phyloP scores from a whole-genome alignment of 345 rosid species.

The Syzygium aromaticum region DNA sequence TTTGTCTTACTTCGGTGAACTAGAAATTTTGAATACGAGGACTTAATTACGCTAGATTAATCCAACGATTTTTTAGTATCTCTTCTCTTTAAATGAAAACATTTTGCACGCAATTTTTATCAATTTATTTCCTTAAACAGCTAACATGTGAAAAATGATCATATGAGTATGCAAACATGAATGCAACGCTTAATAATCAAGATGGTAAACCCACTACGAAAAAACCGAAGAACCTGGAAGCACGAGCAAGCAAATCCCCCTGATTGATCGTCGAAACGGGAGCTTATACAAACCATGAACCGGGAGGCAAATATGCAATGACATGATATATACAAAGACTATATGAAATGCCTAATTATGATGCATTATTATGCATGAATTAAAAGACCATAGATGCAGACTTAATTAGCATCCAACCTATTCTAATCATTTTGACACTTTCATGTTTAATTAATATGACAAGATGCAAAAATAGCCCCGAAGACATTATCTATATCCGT shows the following conservation, averaged over 20 bases:
- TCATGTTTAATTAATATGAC: background rate
- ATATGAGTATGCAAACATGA: background rate
- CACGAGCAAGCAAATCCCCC: background rate
- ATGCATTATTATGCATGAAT: background rate
- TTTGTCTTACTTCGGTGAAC: background rate
- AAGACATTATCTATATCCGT: background rate
- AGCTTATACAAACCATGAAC: background rate
- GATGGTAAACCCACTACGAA: background rate
- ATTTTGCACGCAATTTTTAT: background rate
- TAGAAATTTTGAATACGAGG: accelerated
- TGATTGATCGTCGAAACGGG: background rate
- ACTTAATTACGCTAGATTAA: background rate
- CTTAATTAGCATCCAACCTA: background rate
- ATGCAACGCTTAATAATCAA: background rate
- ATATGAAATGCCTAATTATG: background rate
- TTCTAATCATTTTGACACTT: background rate
- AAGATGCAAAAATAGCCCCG: background rate
- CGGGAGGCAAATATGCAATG: background rate
- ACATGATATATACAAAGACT: background rate
- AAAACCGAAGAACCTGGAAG: background rate
- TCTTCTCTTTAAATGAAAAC: background rate
- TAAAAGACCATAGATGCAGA: background rate
- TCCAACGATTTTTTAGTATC: accelerated
- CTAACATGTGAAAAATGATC: background rate
- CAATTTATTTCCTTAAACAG: background rate